These are phyloP conservation scores for Fusarium papillatum DNA, from an alignment of 2,329 filamentous ascomycete genomes.

Conservation along the genomic window DNA sequence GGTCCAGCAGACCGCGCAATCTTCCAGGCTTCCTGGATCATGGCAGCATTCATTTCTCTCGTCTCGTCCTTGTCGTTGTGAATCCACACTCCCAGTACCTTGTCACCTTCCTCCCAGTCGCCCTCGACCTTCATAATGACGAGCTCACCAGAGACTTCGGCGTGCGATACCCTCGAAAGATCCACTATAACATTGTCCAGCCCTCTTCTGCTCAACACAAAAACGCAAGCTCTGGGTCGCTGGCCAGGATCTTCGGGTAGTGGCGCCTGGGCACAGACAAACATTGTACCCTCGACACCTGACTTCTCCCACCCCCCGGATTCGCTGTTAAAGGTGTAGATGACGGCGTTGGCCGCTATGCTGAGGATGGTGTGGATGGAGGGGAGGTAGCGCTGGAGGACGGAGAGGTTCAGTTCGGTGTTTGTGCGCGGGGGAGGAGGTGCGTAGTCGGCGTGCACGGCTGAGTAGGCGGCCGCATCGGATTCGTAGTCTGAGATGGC, in stretches of 20 bases:
- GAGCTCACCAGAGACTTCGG: conserved; percentile 72
- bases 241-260: conserved; percentile 51
- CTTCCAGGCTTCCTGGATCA: conserved; percentile 60
- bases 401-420: conserved; percentile 88
- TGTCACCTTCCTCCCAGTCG: conserved; percentile 50
- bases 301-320: conserved; percentile 85
- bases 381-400: conserved; percentile 86
- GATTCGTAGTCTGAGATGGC: conserved; percentile 75
- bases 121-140: conserved; percentile 62
- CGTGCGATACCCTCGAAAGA: conserved; percentile 70
- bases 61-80: conserved; percentile 64
- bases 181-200: conserved; percentile 79
- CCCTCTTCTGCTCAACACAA: conserved; percentile 80
- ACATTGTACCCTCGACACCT: conserved; percentile 88
- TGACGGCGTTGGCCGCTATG: conserved; percentile 86
- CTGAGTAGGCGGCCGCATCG: conserved; percentile 62
- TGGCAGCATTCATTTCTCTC: conserved; percentile 54
- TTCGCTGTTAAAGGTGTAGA: conserved; percentile 82
- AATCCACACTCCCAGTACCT: conserved; percentile 68
- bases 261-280: conserved; percentile 79
- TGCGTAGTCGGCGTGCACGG: conserved; percentile 53
- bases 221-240: conserved; percentile 67
- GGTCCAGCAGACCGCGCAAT: conserved; percentile 48
- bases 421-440: conserved; percentile 76
- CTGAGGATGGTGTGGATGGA: conserved; percentile 80